These are phyloP conservation scores for Fusarium ambrosium DNA, from an alignment of 2,329 filamentous ascomycete species.

Conservation along the genomic window DNA sequence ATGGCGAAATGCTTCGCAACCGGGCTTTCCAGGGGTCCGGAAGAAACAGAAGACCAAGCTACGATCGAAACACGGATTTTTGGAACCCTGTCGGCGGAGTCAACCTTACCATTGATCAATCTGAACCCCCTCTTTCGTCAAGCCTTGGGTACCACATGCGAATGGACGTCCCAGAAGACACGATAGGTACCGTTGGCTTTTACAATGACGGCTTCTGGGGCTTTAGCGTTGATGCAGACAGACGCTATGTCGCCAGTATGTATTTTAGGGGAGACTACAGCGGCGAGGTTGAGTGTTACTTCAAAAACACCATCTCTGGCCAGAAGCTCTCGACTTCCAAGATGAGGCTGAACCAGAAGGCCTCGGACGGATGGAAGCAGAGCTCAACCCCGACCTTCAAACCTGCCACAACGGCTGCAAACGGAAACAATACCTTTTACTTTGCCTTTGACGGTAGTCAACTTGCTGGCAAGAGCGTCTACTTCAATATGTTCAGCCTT, in stretches of 20 bases:
- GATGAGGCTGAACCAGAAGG: neutral
- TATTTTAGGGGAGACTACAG: neutral
- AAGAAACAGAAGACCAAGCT: neutral
- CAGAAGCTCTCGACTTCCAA: neutral
- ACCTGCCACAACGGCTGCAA: neutral
- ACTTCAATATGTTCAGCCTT: neutral
- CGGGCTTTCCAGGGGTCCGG: neutral
- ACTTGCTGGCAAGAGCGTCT: neutral
- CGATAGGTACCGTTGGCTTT: neutral
- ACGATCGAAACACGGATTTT: neutral
- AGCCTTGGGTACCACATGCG: neutral
- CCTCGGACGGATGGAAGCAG: neutral
- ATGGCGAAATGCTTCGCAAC: neutral
- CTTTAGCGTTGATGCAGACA: neutral
- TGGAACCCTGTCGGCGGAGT: neutral
- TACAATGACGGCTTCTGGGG: neutral
- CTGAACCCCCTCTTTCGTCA: neutral
- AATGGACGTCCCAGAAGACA: neutral
- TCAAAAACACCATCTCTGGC: neutral
- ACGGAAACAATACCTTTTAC: neutral
- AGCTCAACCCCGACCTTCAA: neutral
- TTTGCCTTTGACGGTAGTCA: neutral
- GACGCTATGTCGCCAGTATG: neutral
- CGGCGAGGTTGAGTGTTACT: neutral
- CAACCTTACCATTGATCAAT: neutral